Evolutionary conservation across 495 filamentous ascomycete species (phyloP).

Genomic region (Corynascus novoguineensis): DNA sequence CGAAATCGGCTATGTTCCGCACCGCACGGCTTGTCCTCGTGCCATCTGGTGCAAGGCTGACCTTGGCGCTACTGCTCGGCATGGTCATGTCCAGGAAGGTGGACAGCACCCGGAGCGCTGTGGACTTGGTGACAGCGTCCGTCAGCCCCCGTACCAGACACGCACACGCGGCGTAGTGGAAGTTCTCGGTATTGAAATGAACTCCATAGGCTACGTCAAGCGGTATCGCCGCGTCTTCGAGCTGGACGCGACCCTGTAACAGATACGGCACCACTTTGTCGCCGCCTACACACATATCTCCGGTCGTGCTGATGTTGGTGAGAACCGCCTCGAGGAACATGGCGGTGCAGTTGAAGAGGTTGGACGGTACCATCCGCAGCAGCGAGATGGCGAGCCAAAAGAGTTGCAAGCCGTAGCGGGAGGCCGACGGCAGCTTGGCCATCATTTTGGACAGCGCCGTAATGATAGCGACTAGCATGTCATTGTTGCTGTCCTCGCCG

Average conservation of each 20-base stretch:
- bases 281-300: slow-evolving; percentile 52
- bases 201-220: slow-evolving; percentile 59
- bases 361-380: slow-evolving; percentile 54
- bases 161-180: slow-evolving; percentile 58
- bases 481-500: slow-evolving; percentile 52
- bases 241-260: slow-evolving; percentile 48
- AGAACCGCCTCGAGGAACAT: slow-evolving; percentile 57
- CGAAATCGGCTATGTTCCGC: slow-evolving; percentile 30
- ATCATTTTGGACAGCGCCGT: slow-evolving; percentile 64
- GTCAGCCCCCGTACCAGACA: slow-evolving; percentile 56
- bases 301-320: slow-evolving; percentile 51
- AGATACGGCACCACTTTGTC: slow-evolving; percentile 53
- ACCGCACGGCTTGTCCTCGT: neutral
- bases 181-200: slow-evolving; percentile 56
- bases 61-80: slow-evolving; percentile 13
- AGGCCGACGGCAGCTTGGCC: slow-evolving; percentile 56
- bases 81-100: slow-evolving; percentile 55
- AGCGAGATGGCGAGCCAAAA: slow-evolving; percentile 64
- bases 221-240: slow-evolving; percentile 53
- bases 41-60: neutral
- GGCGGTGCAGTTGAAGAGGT: slow-evolving; percentile 57
- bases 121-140: slow-evolving; percentile 50
- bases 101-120: slow-evolving; percentile 50
- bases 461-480: slow-evolving; percentile 62
- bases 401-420: slow-evolving; percentile 60